phyloP scores from a whole-genome alignment of 148 eudicot species.

The Persicaria tinctoria region DNA sequence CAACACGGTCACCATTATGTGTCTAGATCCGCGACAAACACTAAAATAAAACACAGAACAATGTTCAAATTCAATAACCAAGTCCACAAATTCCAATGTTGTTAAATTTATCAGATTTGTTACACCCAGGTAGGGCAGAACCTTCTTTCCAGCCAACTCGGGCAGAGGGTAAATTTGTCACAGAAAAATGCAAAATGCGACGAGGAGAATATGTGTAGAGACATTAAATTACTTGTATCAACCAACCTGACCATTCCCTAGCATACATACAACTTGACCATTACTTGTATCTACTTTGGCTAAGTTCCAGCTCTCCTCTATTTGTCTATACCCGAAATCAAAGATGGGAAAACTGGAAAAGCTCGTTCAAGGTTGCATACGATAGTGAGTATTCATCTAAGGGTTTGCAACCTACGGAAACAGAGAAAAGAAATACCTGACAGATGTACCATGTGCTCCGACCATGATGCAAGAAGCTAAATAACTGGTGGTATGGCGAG shows the following conservation, averaged over 20 bases:
- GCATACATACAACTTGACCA: not conserved
- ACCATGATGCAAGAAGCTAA: slow-evolving; percentile 4
- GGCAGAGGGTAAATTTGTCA: not conserved
- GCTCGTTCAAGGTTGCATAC: not conserved
- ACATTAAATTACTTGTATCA: not conserved
- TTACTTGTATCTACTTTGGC: not conserved
- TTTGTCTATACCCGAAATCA: not conserved
- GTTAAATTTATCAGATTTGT: not conserved
- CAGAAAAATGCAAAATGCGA: not conserved
- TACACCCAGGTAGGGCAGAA: not conserved
- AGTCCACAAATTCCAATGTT: not conserved
- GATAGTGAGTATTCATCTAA: not conserved
- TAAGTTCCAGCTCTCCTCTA: not conserved
- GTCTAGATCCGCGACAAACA: too few species aligned
- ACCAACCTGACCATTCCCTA: not conserved
- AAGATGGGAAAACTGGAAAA: not conserved
- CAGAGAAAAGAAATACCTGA: not conserved
- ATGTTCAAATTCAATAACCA: not conserved
- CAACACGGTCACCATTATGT: too few species aligned
- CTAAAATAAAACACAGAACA: not conserved
- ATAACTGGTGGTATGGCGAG: slow-evolving; percentile 20
- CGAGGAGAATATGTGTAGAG: not conserved
- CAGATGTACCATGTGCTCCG: not conserved
- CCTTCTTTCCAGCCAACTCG: not conserved
- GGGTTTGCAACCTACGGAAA: not conserved